Base-by-base conservation (phyloP, 225 moss, liverwort and hornwort genomes). In the Polytrichum commune region DNA sequence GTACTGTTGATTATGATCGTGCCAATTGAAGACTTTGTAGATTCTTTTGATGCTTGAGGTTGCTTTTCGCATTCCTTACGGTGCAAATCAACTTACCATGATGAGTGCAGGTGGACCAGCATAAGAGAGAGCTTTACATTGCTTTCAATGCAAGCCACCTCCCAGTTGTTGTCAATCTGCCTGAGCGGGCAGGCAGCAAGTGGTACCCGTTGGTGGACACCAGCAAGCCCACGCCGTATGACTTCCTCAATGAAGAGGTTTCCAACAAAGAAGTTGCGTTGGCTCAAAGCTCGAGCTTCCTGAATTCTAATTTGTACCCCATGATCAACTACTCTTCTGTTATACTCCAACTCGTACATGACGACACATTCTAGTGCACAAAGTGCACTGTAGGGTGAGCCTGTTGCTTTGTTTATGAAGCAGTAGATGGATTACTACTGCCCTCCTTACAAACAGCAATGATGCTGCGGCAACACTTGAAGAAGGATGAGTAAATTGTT, bases 131-230 rank as follows among this genome's bases (percentile, higher is more conserved):
- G 77, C 74, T 92, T 0, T 95, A 92, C 57, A 70, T 95, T 74
- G 89, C 95, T 68, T 95, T 95, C 55, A 95, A 95, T 64, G 85
- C 95, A 72, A 82, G 88, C 63, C 90, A 95, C 74, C 66, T 88
- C 53, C 71, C 90, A 66, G 81, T 87, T 68, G 73, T 90, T 66
- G 80, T 95, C 22, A 76, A 87, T 16, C 80, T 95, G 63, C 92
- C 95, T 13, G 81, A 91, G 63, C 85, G 92, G 73, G 67, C 75
- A 57, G 92, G 89, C 66, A 83, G 76, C 60, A 82, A 89, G 88
- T 92, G 92, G 95, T 86, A 82, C 74, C 92, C 92, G 22, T 70
- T 90, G 72, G 81, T 95, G 58, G 95, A 95, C 74, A 95, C 90
- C 30, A 83, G 89, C 82, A 92, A 92, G 71, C 84, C 87, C 70